Base-by-base conservation (phyloP, 306 rosid species). In the Quercus dentata region DNA sequence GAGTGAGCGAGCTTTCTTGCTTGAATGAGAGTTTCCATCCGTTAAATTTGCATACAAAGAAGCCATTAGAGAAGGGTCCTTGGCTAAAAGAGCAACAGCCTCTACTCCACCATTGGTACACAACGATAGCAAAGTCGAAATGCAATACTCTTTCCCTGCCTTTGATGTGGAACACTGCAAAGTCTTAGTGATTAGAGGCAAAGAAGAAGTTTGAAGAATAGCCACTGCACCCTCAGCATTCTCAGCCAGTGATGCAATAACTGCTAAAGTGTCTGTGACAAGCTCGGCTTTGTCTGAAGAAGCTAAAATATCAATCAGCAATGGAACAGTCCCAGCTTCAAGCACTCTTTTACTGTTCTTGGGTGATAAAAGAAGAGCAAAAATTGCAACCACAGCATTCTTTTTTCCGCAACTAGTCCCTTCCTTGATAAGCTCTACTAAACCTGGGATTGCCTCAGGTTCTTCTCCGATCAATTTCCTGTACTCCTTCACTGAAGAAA, bases 341-440 rank as follows among this genome's bases (percentile, higher is more conserved):
- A 94, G 51, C 9, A 85, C 97, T 5, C 65, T 83, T 12, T 71
- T 77, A 21, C 75, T 89, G 82, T 94, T 94, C 57, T 64, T 73
- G 1, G 93, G 89, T 31, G 5, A 74, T 31, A 87, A 51, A 17
- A 92, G 83, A 2, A 94, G 90, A 46, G 90, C 97, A 14, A 88
- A 91, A 73, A 94, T 87, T 1, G 97, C 94, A 9, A 88, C 94
- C 62, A 87, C 81, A 0, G 98, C 92, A 3, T 94, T 94, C 85
- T 88, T 94, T 63, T 91, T 92, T 73, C 94, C 97, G 1, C 80
- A 85, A 9, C 80, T 77, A 64, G 89, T 87, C 54, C 97, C 98
- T 77, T 84, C 89, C 51, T 82, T 88, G 38, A 90, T 77, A 44
- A 92, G 84, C 69, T 88, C 81, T 5, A 86, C 88, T 6, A 94